phyloP scores from a whole-genome alignment of 352 stramenopile genomes.

The Phytophthora sansomeana region DNA sequence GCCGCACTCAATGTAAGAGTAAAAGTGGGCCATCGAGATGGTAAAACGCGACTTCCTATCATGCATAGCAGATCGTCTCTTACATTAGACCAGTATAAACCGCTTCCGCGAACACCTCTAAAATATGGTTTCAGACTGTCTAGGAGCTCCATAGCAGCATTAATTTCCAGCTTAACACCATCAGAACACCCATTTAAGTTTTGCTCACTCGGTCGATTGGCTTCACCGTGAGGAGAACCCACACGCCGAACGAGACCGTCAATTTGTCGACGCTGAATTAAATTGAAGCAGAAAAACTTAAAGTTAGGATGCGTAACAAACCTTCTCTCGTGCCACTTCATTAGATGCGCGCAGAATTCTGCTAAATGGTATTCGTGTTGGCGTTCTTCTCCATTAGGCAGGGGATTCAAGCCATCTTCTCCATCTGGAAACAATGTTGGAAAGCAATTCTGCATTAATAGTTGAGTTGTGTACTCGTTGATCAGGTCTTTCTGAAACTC shows the following conservation, averaged over 20 bases:
- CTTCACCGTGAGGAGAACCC: background rate
- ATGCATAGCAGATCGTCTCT: conserved; percentile 30
- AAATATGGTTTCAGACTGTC: conserved; percentile 22
- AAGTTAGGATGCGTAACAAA: conserved; percentile 17
- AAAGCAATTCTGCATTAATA: conserved; percentile 17
- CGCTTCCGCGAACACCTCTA: conserved; percentile 9
- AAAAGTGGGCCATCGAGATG: conserved; percentile 29
- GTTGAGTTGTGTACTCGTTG: conserved; percentile 12
- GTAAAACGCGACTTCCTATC: conserved; percentile 20
- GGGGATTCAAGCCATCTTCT: background rate
- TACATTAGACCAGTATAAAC: conserved; percentile 17
- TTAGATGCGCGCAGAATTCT: conserved; percentile 16
- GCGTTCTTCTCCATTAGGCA: background rate
- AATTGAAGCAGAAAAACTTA: conserved; percentile 23
- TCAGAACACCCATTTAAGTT: too few species aligned
- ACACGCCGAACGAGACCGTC: conserved; percentile 12
- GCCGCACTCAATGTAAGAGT: conserved; percentile 40
- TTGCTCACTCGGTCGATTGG: too few species aligned
- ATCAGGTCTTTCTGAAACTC: too few species aligned
- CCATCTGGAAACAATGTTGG: conserved; percentile 16
- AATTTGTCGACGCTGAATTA: conserved; percentile 16
- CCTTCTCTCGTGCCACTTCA: too few species aligned
- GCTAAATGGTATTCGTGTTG: conserved; percentile 5
- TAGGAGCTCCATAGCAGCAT: background rate
- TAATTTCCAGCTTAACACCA: background rate